Percentiles rank a stretch among this genome's conserved stretches.
These are phyloP conservation scores for Castanea crenata DNA, from an alignment of 306 rosid genomes.

Conservation along the genomic window DNA sequence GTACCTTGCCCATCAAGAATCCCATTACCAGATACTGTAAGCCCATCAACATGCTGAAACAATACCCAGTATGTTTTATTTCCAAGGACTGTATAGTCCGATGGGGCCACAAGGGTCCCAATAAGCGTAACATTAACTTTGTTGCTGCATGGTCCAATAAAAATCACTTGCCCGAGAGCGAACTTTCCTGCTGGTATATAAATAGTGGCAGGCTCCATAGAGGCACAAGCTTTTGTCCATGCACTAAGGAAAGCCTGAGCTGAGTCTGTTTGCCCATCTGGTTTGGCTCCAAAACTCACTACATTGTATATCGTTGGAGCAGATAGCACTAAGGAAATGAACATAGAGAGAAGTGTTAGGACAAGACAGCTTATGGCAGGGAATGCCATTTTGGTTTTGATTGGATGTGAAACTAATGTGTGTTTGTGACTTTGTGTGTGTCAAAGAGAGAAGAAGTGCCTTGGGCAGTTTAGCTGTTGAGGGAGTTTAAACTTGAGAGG, in stretches of 20 bases:
- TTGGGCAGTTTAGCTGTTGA: not conserved
- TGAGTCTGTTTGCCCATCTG: slow-evolving; percentile 35
- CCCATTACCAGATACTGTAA: slow-evolving; percentile 38
- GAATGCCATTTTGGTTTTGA: slow-evolving; percentile 4
- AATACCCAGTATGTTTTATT: slow-evolving; percentile 33
- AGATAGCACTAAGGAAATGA: slow-evolving; percentile 1
- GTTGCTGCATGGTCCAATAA: slow-evolving; percentile 46
- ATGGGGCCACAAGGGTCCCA: slow-evolving; percentile 46
- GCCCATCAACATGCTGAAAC: slow-evolving; percentile 35
- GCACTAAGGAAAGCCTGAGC: slow-evolving; percentile 31
- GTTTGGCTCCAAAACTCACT: slow-evolving; percentile 29
- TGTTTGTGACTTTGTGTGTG: not conserved
- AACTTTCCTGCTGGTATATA: slow-evolving; percentile 46
- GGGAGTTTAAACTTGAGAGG: slow-evolving; percentile 17
- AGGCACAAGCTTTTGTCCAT: slow-evolving; percentile 45
- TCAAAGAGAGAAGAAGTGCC: not conserved
- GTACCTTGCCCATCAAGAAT: slow-evolving; percentile 50
- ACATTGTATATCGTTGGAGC: slow-evolving; percentile 19
- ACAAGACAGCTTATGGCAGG: not conserved
- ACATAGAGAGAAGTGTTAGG: not conserved
- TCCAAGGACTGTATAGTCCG: slow-evolving; percentile 38
- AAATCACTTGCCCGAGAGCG: slow-evolving; percentile 22
- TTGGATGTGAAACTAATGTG: not conserved
- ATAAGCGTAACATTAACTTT: slow-evolving; percentile 24
- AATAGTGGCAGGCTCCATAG: slow-evolving; percentile 25